Evolutionary conservation across 257 asterid genomes (phyloP), one percentile per base, ranked within the genome.

Genomic region (Gentiana dahurica): DNA sequence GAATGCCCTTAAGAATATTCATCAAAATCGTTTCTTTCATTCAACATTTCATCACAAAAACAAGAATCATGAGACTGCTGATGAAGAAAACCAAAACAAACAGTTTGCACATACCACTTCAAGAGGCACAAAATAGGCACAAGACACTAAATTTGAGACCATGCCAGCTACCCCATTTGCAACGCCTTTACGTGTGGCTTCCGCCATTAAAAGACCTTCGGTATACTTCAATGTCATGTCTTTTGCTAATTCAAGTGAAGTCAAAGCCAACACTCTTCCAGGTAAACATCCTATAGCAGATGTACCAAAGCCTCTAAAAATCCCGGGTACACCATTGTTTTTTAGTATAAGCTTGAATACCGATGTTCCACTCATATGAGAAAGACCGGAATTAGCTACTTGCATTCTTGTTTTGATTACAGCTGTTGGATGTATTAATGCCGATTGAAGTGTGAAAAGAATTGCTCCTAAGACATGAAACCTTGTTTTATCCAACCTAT

Each of bases 381-480:
- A 69, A 15, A 82, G 68, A 65, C 84, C 84, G 36, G 82, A 74
- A 59, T 77, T 80, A 65, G 81, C 87, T 41, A 91, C 98, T 79
- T 91, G 98, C 96, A 87, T 82, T 57, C 95, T 73, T 6, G 98
- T 91, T 89, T 91, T 91, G 67, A 87, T 83, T 2, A 91, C 87
- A 44, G 94, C 82, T 11, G 96, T 91, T 34, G 98, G 96, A 68
- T 87, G 98, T 68, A 87, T 79, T 63, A 91, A 67, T 36, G 95
- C 94, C 1, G 94, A 82, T 75, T 91, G 98, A 39, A 61, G 77
- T 39, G 98, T 90, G 64, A 90, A 90, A 37, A 90, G 89, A 66
- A 87, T 70, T 15, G 98, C 98, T 59, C 98, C 96, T 50, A 76
- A 79, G n/a, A 81, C 48, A 43, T 90, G 98, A 71, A 90, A 90